phyloP scores from a whole-genome alignment of 331 rosid genomes.

The Pyrus hybrid region DNA sequence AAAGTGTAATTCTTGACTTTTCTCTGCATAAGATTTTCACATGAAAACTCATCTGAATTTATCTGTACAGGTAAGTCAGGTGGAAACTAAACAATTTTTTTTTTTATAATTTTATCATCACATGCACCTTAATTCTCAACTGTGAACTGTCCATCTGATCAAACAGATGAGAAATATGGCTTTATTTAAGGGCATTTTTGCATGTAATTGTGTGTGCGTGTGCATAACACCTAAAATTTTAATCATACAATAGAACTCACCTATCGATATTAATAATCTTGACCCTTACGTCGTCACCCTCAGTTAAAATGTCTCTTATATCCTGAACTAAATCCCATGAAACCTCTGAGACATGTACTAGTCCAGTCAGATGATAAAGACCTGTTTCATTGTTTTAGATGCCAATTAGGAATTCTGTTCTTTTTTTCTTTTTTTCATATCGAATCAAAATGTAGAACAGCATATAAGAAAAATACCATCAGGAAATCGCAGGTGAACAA shows the following conservation, averaged over 20 bases:
- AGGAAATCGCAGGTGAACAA: conserved; percentile 66
- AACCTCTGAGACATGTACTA: conserved; percentile 86
- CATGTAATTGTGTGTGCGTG: background rate
- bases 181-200: background rate
- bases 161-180: background rate
- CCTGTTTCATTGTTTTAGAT: conserved; percentile 57
- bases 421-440: background rate
- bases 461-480: conserved; percentile 45
- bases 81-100: background rate
- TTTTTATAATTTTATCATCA: background rate
- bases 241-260: conserved; percentile 30
- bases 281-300: conserved; percentile 61
- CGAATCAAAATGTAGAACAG: background rate
- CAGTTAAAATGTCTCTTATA: conserved; percentile 69
- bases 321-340: conserved; percentile 94
- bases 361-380: conserved; percentile 78
- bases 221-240: background rate
- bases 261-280: conserved; percentile 56
- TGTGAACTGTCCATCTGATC: background rate
- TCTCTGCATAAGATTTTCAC: conserved; percentile 31
- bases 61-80: background rate
- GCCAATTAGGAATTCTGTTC: conserved; percentile 24
- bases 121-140: background rate
- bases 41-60: background rate
- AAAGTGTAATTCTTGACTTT: conserved; percentile 61